Base-by-base conservation (phyloP, 2,329 filamentous ascomycete species). In the Myriosclerotinia curreyana region DNA sequence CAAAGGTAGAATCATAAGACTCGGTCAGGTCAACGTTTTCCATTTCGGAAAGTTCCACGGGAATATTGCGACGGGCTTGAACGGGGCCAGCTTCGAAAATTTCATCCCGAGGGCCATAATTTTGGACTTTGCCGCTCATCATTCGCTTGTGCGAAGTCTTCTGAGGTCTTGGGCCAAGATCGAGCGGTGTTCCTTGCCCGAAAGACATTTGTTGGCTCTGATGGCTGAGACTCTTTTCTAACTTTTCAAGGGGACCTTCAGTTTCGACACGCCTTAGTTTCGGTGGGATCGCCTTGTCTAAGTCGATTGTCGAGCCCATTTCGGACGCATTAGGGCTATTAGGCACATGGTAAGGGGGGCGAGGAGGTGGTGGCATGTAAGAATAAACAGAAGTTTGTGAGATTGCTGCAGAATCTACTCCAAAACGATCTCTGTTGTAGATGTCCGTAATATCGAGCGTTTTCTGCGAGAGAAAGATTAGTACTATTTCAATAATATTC, bases 211-310 rank as follows among this genome's bases (percentile, higher is more conserved):
- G 28, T 5, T 42, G 22, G 15, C 59, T 62, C 3, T 34, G 38
- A 3, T 62, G 25, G 3, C 5, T 36, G 20, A 62, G 20, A 31
- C 40, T 54, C 12, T 44, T 52, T 20, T 62, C 36, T 15, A 62
- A 36, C 17, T 22, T 34, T 3, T 46, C 49, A 8, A 55, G n/a
- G 12, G 59, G 59, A 5, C 59, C 55, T 36, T 59, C 55, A 2
- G 28, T 59, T 15, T 59, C 55, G 8, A 59, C 55, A 11, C 55
- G 55, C 14, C 38, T 59, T 5, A 59, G 38, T 12, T 3, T 28
- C 1, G 53, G 38, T 55, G 36, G 38, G 7, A 31, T 42, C 14
- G 53, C 53, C 53, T 28, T 55, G 38, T 55, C 53, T 8, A 55
- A n/a, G 22, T 55, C 53, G 7, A 55, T 55, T 12, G 11, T 42